phyloP scores from a whole-genome alignment of 352 stramenopile species.

The Pythium insidiosum region DNA sequence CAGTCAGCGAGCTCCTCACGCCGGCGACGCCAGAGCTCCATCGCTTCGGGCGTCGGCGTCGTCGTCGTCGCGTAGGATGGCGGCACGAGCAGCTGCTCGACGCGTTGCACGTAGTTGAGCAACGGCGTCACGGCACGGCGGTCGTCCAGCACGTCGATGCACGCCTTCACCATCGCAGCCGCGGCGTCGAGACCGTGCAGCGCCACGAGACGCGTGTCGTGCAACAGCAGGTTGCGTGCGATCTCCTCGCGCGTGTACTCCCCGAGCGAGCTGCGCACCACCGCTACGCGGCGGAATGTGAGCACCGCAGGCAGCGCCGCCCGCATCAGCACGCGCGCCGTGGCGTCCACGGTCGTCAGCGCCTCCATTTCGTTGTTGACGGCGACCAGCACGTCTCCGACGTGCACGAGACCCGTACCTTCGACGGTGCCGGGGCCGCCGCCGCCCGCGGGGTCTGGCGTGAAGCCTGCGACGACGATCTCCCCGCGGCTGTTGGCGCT shows the following conservation, averaged over 20 bases:
- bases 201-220: conserved; percentile 25
- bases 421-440: conserved; percentile 27
- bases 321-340: conserved; percentile 22
- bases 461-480: conserved; percentile 44
- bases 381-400: conserved; percentile 50
- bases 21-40: conserved; percentile 13
- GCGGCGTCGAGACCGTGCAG: conserved; percentile 28
- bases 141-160: conserved; percentile 41
- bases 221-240: conserved; percentile 35
- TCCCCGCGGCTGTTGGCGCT: conserved; percentile 19
- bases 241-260: conserved; percentile 56
- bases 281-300: conserved; percentile 40
- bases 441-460: conserved; percentile 13
- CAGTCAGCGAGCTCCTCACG: conserved; percentile 37
- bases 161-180: conserved; percentile 41
- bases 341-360: conserved; percentile 36
- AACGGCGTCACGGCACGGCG: conserved; percentile 26
- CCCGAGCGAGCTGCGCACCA: conserved; percentile 34
- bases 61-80: too few species aligned
- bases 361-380: conserved; percentile 41
- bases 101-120: conserved; percentile 35
- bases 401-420: conserved; percentile 26
- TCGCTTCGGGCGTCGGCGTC: background rate
- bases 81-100: conserved; percentile 38
- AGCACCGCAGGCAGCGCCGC: conserved; percentile 37